Conservation (phyloP, 768 basidiomycete species). For the Mycena latifolia region DNA sequence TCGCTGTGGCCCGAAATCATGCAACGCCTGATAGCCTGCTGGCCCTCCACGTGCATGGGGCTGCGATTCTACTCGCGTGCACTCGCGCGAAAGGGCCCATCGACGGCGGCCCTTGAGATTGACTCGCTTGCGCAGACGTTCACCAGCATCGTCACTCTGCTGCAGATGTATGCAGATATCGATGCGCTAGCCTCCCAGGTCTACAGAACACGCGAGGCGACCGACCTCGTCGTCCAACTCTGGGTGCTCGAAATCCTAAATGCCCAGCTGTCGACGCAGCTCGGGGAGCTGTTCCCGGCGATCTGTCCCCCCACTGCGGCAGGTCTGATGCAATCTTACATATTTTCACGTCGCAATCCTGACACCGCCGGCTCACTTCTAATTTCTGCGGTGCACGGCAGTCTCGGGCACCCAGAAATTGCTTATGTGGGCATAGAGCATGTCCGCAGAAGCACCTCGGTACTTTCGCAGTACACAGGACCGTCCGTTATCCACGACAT, state of each 20-base stretch:
- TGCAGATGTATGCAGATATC: constrained; percentile 15
- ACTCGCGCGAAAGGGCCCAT: neutral
- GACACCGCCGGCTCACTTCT: neutral
- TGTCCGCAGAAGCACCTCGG: neutral
- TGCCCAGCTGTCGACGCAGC: constrained; percentile 1
- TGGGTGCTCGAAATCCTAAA: constrained; percentile 16
- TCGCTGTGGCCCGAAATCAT: neutral
- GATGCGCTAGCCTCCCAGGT: constrained; percentile 22
- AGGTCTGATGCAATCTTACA: neutral
- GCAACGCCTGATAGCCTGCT: neutral
- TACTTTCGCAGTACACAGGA: neutral
- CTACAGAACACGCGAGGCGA: neutral
- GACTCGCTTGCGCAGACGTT: constrained; percentile 27
- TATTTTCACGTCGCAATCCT: neutral
- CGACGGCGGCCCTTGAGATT: neutral
- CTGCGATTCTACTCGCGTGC: constrained; percentile 15
- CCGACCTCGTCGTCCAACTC: constrained; percentile 5
- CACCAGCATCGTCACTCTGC: constrained; percentile 16
- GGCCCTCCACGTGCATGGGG: constrained; percentile 13
- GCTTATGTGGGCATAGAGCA: constrained; percentile 14
- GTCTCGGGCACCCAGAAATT: neutral
- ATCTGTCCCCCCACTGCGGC: constrained; percentile 10
- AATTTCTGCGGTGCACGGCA: neutral
- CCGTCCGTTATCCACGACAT: neutral
- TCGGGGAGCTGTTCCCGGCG: constrained; percentile 21